Evolutionary conservation across 106 monocot species (phyloP), one percentile per base, ranked within the genome.

Genomic region (Dendrobium chrysotoxum): DNA sequence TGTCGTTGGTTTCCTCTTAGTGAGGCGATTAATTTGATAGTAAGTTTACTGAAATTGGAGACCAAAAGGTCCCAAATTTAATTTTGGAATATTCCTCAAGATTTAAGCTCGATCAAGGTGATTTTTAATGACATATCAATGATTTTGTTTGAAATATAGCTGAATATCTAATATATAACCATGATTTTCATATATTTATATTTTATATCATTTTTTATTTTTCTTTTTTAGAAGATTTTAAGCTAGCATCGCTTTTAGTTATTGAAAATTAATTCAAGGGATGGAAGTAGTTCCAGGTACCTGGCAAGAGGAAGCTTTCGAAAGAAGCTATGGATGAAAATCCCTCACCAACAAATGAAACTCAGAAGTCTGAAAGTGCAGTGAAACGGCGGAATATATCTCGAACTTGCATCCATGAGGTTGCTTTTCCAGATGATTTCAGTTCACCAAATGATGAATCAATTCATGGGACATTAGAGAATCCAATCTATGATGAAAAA

Each of bases 371-470:
- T 50, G 80, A 80, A 31, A 73, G 75, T 26, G 45, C 54, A 28
- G 82, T 86, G 5, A 92, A 92, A 79, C 70, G 80, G 7, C 75
- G 82, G 67, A 87, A 26, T 76, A 42, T 86, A n/a, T 90, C 95
- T 39, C 89, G 93, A 21, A 88, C 95, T 3, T 99, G 99, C 79
- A 85, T 99, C 57, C 99, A 99, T 75, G 99, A 99, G 81, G 99
- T 99, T 42, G 99, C 95, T 40, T 88, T 92, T 54, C 95, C 95
- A 66, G 86, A 87, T 55, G 86, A 66, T 13, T 95, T 80, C 68
- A 76, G 75, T 55, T 80, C 93, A 8, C 41, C 85, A 64, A 90
- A 80, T 47, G 91, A 93, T 47, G 93, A 89, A 76, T 28, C 84
- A 9, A 31, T 87, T 55, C 79, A 90, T 54, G 95, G 99, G 13